Conservation (phyloP, 805 yeast genomes). For the Starmerella gropengiesseri region DNA sequence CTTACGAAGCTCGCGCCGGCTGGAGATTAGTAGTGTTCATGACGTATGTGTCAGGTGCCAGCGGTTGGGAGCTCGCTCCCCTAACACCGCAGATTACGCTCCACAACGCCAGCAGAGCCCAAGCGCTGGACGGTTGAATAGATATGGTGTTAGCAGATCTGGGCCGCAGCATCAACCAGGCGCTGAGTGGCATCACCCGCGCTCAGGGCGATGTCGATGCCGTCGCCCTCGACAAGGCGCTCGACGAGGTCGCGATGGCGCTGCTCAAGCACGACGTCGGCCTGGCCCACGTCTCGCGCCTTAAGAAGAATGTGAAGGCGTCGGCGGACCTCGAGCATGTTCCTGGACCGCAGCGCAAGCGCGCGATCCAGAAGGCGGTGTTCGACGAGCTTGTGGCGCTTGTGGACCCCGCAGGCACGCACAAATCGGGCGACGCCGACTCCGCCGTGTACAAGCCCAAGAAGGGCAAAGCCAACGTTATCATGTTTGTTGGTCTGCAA, state of each 20-base stretch:
- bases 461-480: slow-evolving; percentile 65
- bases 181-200: slow-evolving; percentile 52
- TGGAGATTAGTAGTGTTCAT: too few species aligned
- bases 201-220: slow-evolving; percentile 45
- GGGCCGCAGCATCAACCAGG: slow-evolving; percentile 65
- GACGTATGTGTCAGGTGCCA: too few species aligned
- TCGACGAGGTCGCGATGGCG: slow-evolving; percentile 85
- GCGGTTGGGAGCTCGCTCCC: too few species aligned
- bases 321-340: slow-evolving; percentile 45
- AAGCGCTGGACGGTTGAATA: neutral
- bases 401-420: slow-evolving; percentile 50
- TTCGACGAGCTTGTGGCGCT: slow-evolving; percentile 83
- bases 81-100: too few species aligned
- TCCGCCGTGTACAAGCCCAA: slow-evolving; percentile 61
- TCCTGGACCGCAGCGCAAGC: slow-evolving; percentile 58
- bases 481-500: slow-evolving; percentile 97
- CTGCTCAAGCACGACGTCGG: slow-evolving; percentile 90
- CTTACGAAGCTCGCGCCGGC: neutral
- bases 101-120: neutral
- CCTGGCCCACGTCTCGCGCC: slow-evolving; percentile 63
- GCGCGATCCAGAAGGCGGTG: slow-evolving; percentile 77
- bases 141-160: slow-evolving; percentile 69
- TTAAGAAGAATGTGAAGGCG: slow-evolving; percentile 59
- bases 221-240: slow-evolving; percentile 54
- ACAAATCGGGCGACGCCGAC: neutral